Evolutionary conservation across 1,284 basidiomycete species (phyloP), one percentile per base, ranked within the genome.

Genomic region (Stereum hirsutum): DNA sequence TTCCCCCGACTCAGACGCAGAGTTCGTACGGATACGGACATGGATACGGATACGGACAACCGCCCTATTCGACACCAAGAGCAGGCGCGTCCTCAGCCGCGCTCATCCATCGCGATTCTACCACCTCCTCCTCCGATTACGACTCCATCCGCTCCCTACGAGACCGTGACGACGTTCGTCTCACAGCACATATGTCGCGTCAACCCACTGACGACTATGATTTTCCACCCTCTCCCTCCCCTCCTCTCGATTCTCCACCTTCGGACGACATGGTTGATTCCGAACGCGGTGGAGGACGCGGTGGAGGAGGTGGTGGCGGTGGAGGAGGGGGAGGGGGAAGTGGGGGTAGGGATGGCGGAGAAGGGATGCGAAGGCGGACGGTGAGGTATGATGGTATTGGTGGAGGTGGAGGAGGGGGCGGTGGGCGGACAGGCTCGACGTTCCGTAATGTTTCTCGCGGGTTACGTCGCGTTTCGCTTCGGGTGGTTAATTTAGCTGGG

Each of bases 401-500:
- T 6, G 28, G 3, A 4, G 28, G 28, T 15, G 28, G 28, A 4
- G 28, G 3, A 2, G 5, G 28, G 2, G 2, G 28, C 20, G 71
- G 65, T 49, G 49, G 74, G 51, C 74, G 68, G 52, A 77, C 79
- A 3, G 72, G 72, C 2, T 70, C 70, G 5, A 73, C 69, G 11
- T 61, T 87, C 39, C 74, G 72, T 52, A 66, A 68, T 21, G 69
- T 86, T 37, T 75, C 76, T 25, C 69, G 70, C 43, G 77, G 68
- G 46, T 50, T 93, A 5, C 68, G 78, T n/a, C 70, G 83, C 14
- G 78, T 81, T 35, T 91, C 88, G 26, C 61, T 87, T 41, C 77
- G 92, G 17, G 89, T 96, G 14, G 89, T 90, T 28, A 90, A 91
- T 57, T 63, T 92, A 39, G 80, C 78, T 28, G 79, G 78, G 4